Conservation (phyloP, 139 green algal species). For the Trebouxia sp. region DNA sequence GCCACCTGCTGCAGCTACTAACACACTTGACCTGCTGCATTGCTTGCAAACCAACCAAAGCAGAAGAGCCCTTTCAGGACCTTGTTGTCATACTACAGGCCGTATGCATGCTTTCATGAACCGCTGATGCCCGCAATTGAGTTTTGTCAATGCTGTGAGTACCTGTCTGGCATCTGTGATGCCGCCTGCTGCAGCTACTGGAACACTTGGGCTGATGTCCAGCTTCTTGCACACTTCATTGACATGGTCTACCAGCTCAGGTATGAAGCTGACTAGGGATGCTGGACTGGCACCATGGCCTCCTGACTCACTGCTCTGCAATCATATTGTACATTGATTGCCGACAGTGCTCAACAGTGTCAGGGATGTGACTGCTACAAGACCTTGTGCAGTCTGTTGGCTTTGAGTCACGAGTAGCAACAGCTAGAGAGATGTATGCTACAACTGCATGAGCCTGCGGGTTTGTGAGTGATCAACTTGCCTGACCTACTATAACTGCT, state of each 20-base stretch:
- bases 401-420: too few species aligned
- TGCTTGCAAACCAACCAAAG: too few species aligned
- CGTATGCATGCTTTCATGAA: too few species aligned
- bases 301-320: slow-evolving; percentile 23
- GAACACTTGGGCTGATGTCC: background rate
- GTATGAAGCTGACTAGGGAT: slow-evolving; percentile 1
- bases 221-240: background rate
- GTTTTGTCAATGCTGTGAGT: background rate
- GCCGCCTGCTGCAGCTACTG: slow-evolving; percentile 6
- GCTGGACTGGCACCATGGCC: slow-evolving; percentile 10
- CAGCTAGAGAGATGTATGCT: background rate
- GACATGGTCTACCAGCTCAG: slow-evolving; percentile 21
- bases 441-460: background rate
- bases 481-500: slow-evolving; percentile 19
- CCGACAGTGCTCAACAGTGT: background rate
- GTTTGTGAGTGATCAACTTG: too few species aligned
- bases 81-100: too few species aligned
- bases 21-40: too few species aligned
- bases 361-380: background rate
- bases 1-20: background rate
- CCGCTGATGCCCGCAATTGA: background rate
- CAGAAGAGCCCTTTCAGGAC: too few species aligned
- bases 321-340: too few species aligned
- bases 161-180: slow-evolving; percentile 27
- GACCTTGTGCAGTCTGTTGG: too few species aligned